Evolutionary conservation across 805 yeast species (phyloP), one percentile per base, ranked within the genome.

Genomic region (Saturnispora mendoncae): DNA sequence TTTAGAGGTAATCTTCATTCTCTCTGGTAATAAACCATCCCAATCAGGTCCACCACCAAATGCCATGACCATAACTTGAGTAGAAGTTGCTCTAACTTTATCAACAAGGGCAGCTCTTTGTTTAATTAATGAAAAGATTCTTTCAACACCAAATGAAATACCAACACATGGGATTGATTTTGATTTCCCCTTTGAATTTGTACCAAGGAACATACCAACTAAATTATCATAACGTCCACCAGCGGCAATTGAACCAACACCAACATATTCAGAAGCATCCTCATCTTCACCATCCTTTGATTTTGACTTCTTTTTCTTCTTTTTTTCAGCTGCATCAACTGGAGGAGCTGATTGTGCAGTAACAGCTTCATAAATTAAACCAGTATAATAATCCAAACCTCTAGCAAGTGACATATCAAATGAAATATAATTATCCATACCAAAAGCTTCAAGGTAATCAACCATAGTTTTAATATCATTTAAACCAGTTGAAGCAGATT

Each of bases 1-100:
- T 53, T 69, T 61, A 55, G 85, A 80, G 41, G 96, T 78, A 36
- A 92, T 74, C 24, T 72, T 54, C 95, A 92, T 87, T 68, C 98
- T 81, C 67, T 92, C 97, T 44, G 78, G 75, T 55, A 92, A 67
- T 67, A 84, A 86, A 6, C 97, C 98, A 46, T 71, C 78, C 97
- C 97, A 88, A 47, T 82, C 94, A 53, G 84, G 84, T 55, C 97
- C 98, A 55, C 97, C 97, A 51, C 98, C 98, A 57, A 92, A 88
- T 1, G 98, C 97, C 96, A 92, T 88, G 38, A 92, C 81, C 57
- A 71, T 92, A 12, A 85, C 97, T 61, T 92, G 94, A 15, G 98
- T 94, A 29, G 90, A 78, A 23, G 88, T 73, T 27, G 97, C 78
- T 53, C 92, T 77, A 43, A 88, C 70, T 51, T 72, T 69, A 25